Evolutionary conservation across 805 yeast species (phyloP), one percentile per base, ranked within the genome.

Genomic region (Pichia membranifaciens): DNA sequence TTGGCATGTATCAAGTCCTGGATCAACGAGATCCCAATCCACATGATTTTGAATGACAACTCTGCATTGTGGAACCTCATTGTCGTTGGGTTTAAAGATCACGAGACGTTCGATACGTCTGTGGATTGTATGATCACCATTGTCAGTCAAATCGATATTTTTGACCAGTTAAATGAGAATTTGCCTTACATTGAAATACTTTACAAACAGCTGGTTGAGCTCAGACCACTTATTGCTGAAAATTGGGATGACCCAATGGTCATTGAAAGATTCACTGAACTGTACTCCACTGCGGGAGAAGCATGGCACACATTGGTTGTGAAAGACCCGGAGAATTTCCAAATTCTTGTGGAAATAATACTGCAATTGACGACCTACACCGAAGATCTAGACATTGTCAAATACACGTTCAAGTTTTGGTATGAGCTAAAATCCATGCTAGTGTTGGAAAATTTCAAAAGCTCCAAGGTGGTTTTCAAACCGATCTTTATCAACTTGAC

Each of bases 401-500:
- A 85, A 62, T 89, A 85, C 64, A 86, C 98, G 0, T 93, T 93
- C 66, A 82, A 87, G 55, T 93, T 93, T 64, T 90, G 99, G 96
- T 88, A 82, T 60, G 72, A 77, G 53, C 70, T 93, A 54, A 85
- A 87, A 62, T 90, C 82, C 57, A 72, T 85, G 65, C 65, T 91
- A 22, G 75, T 75, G 1, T 65, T 84, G 50, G 80, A 79, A 6
- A 75, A 79, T 47, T 82, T 78, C 59, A 69, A 72, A 51, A 72
- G 71, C 25, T 76, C 87, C 2, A 73, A 76, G 51, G 57, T 56
- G 17, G 70, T 69, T 34, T 77, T 80, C 47, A 61, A 65, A 4
- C 85, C 81, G 23, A 67, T 80, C 25, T 89, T 79, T 61, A 61
- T 73, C 20, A 71, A 76, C 48, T 71, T 88, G 48, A 73, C 85